Evolutionary conservation across 805 yeast genomes (phyloP), one percentile per base, ranked within the genome.

Genomic region (Spathaspora gorwiae): DNA sequence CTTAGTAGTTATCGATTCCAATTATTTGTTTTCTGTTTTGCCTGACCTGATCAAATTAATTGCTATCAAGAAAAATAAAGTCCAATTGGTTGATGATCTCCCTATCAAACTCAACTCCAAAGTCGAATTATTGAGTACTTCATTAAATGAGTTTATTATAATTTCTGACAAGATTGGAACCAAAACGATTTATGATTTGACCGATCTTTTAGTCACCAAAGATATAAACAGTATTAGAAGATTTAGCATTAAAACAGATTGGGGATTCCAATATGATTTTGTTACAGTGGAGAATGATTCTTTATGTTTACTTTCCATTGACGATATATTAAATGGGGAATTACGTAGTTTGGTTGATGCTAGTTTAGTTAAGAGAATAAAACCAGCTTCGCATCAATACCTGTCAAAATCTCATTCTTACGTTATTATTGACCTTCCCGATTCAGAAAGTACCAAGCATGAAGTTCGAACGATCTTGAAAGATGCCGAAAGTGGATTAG

Each of bases 401-500:
- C 38, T n/a, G n/a, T 39, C 44, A 1, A 32, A 39, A 10, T 32
- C 45, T 6, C 27, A 45, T 26, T 47, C 45, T 14, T 51, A 55
- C n/a, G 42, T 65, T 13, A 52, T 67, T 14, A 57, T 65, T 5
- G 63, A 69, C 46, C 62, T 59, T 35, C 73, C 72, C 6, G 56
- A 55, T 24, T 58, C 67, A 6, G 47, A 59, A 37, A 47, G 52
- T 10, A 50, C 60, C 4, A 53, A 63, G 27, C 63, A 61, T 32
- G 57, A 62, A 44, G 65, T 57, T 11, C 64, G 66, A 38, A 63
- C 62, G 39, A 47, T 69, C 40, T 55, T 66, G 29, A 65, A 66
- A 37, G 72, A 65, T 34, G 39, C 46, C 9, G 42, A 56, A 6
- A 48, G 53, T 12, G 47, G 55, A 13, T 48, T 54, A 19, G 52